Conservation (phyloP, 2,329 filamentous ascomycete species). For the Amphichorda felina region DNA sequence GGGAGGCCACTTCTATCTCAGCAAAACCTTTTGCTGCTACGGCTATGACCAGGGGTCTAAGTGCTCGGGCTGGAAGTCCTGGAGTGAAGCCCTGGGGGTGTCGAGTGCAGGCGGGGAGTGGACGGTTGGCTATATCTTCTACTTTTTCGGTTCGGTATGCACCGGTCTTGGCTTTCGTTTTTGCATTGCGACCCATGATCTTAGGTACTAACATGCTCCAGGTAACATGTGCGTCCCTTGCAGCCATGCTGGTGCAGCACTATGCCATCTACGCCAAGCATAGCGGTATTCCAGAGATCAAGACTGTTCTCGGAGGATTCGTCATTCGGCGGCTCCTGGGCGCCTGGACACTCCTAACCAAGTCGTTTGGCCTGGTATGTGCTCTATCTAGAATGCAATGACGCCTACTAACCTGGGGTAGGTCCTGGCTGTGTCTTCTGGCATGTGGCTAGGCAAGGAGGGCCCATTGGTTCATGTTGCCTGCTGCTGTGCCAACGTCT, state of each 20-base stretch:
- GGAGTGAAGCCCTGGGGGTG: slow-evolving; percentile 65
- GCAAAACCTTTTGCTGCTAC: slow-evolving; percentile 85
- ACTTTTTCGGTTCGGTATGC: slow-evolving; percentile 68
- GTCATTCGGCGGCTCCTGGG: slow-evolving; percentile 83
- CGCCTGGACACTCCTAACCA: slow-evolving; percentile 77
- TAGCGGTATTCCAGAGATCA: slow-evolving; percentile 95
- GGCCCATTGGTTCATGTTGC: slow-evolving; percentile 91
- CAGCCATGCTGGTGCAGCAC: slow-evolving; percentile 68
- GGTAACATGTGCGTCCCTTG: slow-evolving; percentile 66
- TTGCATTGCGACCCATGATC: background rate
- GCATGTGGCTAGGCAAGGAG: slow-evolving; percentile 95
- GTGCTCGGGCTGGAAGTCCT: slow-evolving; percentile 79
- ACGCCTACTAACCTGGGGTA: slow-evolving; percentile 24
- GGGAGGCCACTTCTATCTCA: slow-evolving; percentile 82
- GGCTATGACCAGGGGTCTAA: slow-evolving; percentile 75
- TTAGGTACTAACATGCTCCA: slow-evolving; percentile 16
- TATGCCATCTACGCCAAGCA: slow-evolving; percentile 86
- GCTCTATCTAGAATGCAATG: background rate
- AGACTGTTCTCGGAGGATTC: slow-evolving; percentile 88
- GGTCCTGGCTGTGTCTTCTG: slow-evolving; percentile 84
- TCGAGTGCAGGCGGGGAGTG: slow-evolving; percentile 58
- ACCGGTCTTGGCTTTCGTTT: background rate
- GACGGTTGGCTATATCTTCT: slow-evolving; percentile 80
- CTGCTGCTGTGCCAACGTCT: slow-evolving; percentile 88
- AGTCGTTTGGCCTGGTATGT: slow-evolving; percentile 72